Evolutionary conservation across 2,329 filamentous ascomycete species (phyloP).

Genomic region (Aspergillus candidus): DNA sequence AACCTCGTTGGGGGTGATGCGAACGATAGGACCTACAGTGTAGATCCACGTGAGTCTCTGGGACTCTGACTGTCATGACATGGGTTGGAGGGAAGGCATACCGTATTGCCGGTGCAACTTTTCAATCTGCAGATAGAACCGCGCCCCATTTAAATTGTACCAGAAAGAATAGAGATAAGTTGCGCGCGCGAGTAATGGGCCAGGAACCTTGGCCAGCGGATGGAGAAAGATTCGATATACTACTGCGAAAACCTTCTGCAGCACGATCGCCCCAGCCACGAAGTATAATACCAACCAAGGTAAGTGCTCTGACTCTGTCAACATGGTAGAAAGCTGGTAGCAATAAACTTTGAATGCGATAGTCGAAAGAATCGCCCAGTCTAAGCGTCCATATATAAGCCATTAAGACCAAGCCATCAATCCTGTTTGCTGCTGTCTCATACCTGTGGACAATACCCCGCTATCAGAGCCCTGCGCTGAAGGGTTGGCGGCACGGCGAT

Average conservation of each 20-base stretch:
- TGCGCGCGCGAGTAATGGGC: conserved; percentile 21
- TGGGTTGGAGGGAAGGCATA: conserved; percentile 3
- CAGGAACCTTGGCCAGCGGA: conserved; percentile 24
- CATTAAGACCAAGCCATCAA: no score
- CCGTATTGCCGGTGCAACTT: conserved; percentile 24
- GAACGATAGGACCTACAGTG: conserved; percentile 22
- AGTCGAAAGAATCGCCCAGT: no score
- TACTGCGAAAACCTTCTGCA: conserved; percentile 5
- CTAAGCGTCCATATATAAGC: no score
- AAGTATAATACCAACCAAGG: conserved; percentile 1
- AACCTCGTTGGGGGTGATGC: conserved; percentile 24
- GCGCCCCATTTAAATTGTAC: conserved; percentile 19
- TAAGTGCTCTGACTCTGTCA: no score
- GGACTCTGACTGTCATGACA: not conserved
- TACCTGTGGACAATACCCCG: no score
- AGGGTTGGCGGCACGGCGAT: no score
- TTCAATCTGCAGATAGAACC: conserved; percentile 20
- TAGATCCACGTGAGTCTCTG: not conserved
- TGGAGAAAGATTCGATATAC: conserved; percentile 24
- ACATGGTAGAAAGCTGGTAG: not conserved
- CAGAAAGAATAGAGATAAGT: conserved; percentile 19
- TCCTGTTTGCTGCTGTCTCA: no score
- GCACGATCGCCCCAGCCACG: not conserved
- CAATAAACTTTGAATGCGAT: no score
- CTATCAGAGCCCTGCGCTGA: no score